Base-by-base conservation (phyloP, 495 filamentous ascomycete genomes). In the Hypoxylon rickii region DNA sequence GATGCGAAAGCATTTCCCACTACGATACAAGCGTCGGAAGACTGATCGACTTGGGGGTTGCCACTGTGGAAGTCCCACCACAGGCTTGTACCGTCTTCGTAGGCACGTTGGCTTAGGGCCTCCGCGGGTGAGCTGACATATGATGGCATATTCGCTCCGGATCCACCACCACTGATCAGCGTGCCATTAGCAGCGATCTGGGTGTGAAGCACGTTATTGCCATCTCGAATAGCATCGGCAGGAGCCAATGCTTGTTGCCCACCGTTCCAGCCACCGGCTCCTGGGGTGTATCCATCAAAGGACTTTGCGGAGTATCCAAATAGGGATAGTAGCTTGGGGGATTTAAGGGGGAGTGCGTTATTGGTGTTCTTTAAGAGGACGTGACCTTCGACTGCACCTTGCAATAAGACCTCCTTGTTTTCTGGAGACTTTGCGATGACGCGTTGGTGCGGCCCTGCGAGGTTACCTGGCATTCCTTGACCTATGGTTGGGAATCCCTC, bases 11-110 rank as follows among this genome's bases (percentile, higher is more conserved):
- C 74, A 55, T 86, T 89, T 49, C 82, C 78, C 38, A 89, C 82
- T 0, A 89, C 80, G 3, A 86, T 67, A 64, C 85, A 88, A 6
- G 89, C 79, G 58, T 90, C 86, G 15, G 87, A 80, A 12, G 73
- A 70, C 15, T 70, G 67, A 45, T 78, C 67, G 19, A 81, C 75
- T 12, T 55, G 7, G 0, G 77, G 74, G 17, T 66, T 63, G 15
- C 61, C 55, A 51, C 57, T 73, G 52, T 68, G 66, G 63, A 67
- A 77, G 58, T 75, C 79, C 77, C 68, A 86, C 70, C 68, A 75
- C 31, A 76, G 65, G 44, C 58, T 77, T 42, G 75, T 85, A 46
- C 74, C 79, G 46, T 89, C 86, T 1, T 79, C 73, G 31, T 75
- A 76, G 7, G 79, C 77, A 12, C 70, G 74, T 13, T 67, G 61